phyloP scores from a whole-genome alignment of 1,284 basidiomycete genomes.

The Ceratobasidium sp. region DNA sequence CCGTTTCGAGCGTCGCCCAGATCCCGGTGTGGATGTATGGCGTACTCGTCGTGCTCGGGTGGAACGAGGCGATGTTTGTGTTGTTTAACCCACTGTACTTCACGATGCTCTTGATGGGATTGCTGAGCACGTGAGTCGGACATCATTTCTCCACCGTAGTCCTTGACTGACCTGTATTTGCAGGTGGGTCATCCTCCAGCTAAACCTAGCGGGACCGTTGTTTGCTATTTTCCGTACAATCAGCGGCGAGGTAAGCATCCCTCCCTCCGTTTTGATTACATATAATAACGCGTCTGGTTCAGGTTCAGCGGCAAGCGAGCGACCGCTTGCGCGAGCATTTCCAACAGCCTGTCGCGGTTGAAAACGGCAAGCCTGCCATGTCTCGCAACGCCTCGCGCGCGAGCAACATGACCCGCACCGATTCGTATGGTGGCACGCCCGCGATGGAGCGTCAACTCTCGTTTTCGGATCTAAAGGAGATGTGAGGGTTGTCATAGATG shows the following conservation, averaged over 20 bases:
- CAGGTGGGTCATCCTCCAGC: constrained; percentile 76
- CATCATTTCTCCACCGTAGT: constrained; percentile 26
- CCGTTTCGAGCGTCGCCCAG: constrained; percentile 89
- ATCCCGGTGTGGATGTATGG: constrained; percentile 98
- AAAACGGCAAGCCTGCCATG: constrained; percentile 28
- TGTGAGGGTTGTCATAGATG: neutral
- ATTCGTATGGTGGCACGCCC: constrained; percentile 13
- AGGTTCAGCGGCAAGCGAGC: constrained; percentile 77
- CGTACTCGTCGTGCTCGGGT: constrained; percentile 88
- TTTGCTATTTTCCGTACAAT: constrained; percentile 73
- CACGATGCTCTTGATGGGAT: constrained; percentile 72
- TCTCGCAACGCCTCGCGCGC: neutral
- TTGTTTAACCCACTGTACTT: constrained; percentile 95
- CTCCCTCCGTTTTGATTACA: constrained; percentile 24
- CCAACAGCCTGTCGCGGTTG: constrained; percentile 55
- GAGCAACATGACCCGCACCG: neutral
- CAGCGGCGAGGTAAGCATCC: constrained; percentile 67
- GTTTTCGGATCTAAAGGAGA: constrained; percentile 31
- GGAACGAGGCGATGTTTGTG: constrained; percentile 98
- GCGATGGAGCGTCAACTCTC: constrained; percentile 18
- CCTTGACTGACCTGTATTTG: constrained; percentile 32
- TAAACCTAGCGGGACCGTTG: constrained; percentile 81
- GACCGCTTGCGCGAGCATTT: constrained; percentile 79
- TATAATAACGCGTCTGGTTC: constrained; percentile 20
- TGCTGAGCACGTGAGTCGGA: constrained; percentile 73